Conservation (phyloP, 805 yeast genomes). For the Hanseniaspora meyeri region DNA sequence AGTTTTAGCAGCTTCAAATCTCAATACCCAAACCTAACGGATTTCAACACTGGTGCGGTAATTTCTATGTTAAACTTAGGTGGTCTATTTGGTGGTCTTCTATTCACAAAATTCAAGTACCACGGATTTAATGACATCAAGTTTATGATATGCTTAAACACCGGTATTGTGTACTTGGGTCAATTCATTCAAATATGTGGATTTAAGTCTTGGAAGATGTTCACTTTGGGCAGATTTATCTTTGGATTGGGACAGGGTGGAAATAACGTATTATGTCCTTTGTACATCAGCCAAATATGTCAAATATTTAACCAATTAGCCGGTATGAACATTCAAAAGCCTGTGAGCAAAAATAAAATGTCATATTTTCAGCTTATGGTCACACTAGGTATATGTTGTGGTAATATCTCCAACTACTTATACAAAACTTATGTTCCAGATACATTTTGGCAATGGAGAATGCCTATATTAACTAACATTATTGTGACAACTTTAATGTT, state of each 20-base stretch:
- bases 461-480: constrained; percentile 46
- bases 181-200: constrained; percentile 40
- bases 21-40: constrained; percentile 41
- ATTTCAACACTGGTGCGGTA: constrained; percentile 36
- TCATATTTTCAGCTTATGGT: constrained; percentile 51
- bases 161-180: constrained; percentile 41
- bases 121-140: constrained; percentile 47
- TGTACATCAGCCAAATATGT: constrained; percentile 65
- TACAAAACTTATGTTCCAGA: constrained; percentile 23
- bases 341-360: constrained; percentile 54
- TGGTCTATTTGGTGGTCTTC: constrained; percentile 56
- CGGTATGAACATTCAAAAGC: constrained; percentile 52
- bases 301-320: constrained; percentile 54
- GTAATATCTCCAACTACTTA: constrained; percentile 51
- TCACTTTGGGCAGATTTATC: constrained; percentile 16
- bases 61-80: constrained; percentile 53
- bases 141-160: constrained; percentile 39
- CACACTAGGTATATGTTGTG: constrained; percentile 54
- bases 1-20: constrained; percentile 42
- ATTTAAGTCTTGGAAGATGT: constrained; percentile 27
- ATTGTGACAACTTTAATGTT: constrained; percentile 35
- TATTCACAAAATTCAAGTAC: constrained; percentile 49
- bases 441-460: constrained; percentile 43
- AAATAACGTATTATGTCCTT: constrained; percentile 54
- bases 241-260: constrained; percentile 55